phyloP scores from a whole-genome alignment of 352 stramenopile genomes.

The Globisporangium sylvaticum region DNA sequence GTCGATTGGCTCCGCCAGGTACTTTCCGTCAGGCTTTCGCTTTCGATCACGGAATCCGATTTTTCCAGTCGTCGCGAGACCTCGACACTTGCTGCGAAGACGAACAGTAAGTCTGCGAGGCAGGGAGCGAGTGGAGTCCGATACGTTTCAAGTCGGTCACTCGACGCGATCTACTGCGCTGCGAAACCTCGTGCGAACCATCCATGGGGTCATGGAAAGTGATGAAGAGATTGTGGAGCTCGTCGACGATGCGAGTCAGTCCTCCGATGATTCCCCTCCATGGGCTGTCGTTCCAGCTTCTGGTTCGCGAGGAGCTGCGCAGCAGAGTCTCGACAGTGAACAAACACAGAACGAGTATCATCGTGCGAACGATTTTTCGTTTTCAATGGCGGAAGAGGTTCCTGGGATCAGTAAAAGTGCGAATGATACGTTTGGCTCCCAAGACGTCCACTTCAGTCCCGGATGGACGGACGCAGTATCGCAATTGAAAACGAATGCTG shows the following conservation, averaged over 20 bases:
- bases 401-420: background rate
- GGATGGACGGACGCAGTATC: slow-evolving; percentile 10
- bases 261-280: background rate
- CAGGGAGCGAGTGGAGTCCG: slow-evolving; percentile 15
- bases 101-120: slow-evolving; percentile 11
- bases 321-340: background rate
- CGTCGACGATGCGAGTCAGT: background rate
- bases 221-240: slow-evolving; percentile 15
- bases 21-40: slow-evolving; percentile 37
- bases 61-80: slow-evolving; percentile 36
- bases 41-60: slow-evolving; percentile 29
- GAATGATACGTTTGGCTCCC: slow-evolving; percentile 11
- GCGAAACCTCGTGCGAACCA: slow-evolving; percentile 41
- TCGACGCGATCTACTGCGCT: slow-evolving; percentile 44
- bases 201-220: slow-evolving; percentile 38
- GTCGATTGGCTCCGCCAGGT: slow-evolving; percentile 42
- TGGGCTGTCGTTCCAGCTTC: background rate
- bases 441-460: slow-evolving; percentile 15
- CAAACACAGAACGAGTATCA: slow-evolving; percentile 8
- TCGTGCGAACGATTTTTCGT: slow-evolving; percentile 5
- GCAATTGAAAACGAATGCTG: background rate
- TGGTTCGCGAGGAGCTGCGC: background rate
- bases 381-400: slow-evolving; percentile 8
- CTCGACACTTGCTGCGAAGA: slow-evolving; percentile 34
- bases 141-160: slow-evolving; percentile 32